Base-by-base conservation (phyloP, 768 basidiomycete species). In the Fomitopsis pulvina region DNA sequence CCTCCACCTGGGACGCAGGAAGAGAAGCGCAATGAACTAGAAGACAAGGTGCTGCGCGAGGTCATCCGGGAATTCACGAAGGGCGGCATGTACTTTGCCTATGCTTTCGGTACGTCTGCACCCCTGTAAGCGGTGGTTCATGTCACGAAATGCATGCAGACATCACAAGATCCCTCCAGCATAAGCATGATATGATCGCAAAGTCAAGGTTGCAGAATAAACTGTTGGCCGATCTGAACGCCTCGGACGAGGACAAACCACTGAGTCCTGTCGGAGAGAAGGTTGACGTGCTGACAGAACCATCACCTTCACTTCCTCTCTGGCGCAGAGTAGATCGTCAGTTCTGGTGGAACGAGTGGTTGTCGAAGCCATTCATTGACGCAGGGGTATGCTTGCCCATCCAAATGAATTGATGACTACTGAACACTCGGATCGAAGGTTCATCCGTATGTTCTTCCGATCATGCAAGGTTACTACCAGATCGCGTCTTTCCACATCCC, bases 261-360 rank as follows among this genome's bases (percentile, higher is more conserved):
- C 18, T 70, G 66, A 52, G 52, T 34, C 54, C 52, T 52, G 58
- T 58, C 30, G 57, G 67, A 32, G 70, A 65, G 41, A 72, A 72
- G 27, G 66, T 76, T 12, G 75, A 83, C 41, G 68, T 75, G 7
- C 66, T 87, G 21, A 71, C 75, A 11, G 93, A 96, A 63, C 90
- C 92, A 0, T 75, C 79, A 52, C 71, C 85, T 0, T 81, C 80
- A 0, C 74, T 94, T 12, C 94, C 96, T 0, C 74, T 97, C 3
- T 97, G 95, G 93, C 77, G 92, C 24, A 74, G 92, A 11, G 89
- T 92, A 0, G 91, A 97, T 58, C 76, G 78, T 41, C 84, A 87
- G 38, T 98, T 91, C 64, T 98, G 93, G 88, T 98, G 93, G 92
- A 99, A 98, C 60, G 89, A 92, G 59, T 83, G 81, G 76, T 75